Conservation (phyloP, 495 filamentous ascomycete genomes). For the Talaromyces nanjingensis region DNA sequence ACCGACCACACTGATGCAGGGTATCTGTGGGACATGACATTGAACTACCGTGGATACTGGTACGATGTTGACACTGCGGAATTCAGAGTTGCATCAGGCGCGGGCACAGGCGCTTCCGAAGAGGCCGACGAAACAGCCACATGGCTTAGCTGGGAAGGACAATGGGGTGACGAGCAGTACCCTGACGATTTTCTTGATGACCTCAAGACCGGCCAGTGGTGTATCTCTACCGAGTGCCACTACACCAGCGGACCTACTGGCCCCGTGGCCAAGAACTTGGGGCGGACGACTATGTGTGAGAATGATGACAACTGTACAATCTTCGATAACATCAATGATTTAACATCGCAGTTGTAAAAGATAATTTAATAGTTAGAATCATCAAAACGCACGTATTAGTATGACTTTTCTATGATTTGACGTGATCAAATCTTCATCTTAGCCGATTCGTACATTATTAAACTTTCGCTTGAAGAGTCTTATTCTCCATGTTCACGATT, state of each 20-base stretch:
- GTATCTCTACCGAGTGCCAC: neutral
- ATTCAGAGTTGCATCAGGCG: slow-evolving; percentile 1
- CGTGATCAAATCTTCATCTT: neutral
- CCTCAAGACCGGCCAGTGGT: neutral
- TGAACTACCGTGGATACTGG: slow-evolving; percentile 2
- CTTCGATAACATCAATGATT: slow-evolving; percentile 3
- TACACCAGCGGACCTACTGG: slow-evolving; percentile 2
- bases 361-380: neutral
- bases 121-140: neutral
- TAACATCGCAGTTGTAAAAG: neutral
- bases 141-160: neutral
- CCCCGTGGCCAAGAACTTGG: neutral
- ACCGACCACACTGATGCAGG: neutral
- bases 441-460: no score
- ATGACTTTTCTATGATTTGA: neutral
- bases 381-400: neutral
- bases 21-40: neutral
- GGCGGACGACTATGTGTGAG: neutral
- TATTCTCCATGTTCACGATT: no score
- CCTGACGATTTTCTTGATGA: neutral
- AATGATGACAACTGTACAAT: neutral
- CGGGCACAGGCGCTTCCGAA: neutral
- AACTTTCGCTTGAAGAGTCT: no score
- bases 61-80: neutral
- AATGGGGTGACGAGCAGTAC: slow-evolving; percentile 1